A percentile compares a stretch with the other conserved stretches of the same genome.
Conservation (phyloP, 176 grass and related monocot genomes). For the Oropetium thomaeum region DNA sequence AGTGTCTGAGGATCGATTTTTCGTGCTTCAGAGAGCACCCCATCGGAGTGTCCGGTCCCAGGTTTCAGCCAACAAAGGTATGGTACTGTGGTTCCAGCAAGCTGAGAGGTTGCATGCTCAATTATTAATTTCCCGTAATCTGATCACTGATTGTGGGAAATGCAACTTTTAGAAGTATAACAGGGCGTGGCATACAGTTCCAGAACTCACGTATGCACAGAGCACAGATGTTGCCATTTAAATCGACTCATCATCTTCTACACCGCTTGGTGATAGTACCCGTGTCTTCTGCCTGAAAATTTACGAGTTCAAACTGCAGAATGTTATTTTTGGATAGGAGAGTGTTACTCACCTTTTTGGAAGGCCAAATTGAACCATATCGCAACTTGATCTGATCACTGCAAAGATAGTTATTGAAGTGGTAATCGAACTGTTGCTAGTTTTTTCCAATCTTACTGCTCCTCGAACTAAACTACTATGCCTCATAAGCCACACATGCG, state of each 20-base stretch:
- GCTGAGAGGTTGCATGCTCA: neutral
- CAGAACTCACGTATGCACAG: slow-evolving; percentile 28
- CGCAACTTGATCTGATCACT: slow-evolving; percentile 25
- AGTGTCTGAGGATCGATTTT: no score
- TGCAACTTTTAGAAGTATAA: slow-evolving; percentile 28
- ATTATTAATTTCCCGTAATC: neutral
- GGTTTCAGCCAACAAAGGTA: slow-evolving; percentile 35
- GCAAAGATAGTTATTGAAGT: slow-evolving; percentile 28
- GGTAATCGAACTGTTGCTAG: slow-evolving; percentile 25
- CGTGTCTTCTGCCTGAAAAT: slow-evolving; percentile 56
- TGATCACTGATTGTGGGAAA: neutral
- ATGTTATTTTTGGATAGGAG: no score
- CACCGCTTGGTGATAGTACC: slow-evolving; percentile 36
- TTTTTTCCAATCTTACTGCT: neutral
- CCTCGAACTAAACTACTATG: neutral
- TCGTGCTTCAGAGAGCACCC: no score
- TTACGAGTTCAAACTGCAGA: slow-evolving; percentile 55
- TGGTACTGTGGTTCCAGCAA: slow-evolving; percentile 15
- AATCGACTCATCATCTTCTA: slow-evolving; percentile 14
- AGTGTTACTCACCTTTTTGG: no score
- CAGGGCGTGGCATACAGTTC: slow-evolving; percentile 10
- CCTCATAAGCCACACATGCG: neutral
- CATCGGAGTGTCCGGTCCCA: no score
- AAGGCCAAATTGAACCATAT: no score
- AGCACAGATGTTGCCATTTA: slow-evolving; percentile 38